Evolutionary conservation across 352 stramenopile genomes (phyloP), one percentile per base, ranked within the genome.

Genomic region (Phytophthora parvispora): DNA sequence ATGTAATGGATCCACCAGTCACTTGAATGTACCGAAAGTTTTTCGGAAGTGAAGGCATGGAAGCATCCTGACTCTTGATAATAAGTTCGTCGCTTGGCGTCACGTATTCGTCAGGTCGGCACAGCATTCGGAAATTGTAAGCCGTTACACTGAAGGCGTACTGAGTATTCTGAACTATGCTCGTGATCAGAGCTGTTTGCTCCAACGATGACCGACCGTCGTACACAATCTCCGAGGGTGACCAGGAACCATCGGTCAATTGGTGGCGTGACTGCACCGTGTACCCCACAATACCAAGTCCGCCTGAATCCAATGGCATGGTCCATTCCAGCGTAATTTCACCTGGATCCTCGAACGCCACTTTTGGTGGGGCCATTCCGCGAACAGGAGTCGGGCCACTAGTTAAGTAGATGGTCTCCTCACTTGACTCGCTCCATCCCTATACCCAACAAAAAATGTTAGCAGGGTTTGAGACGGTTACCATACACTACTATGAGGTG

Each of bases 61-160:
- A 77, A 0, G 56, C 75, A 28, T 80, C 74, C 28, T 75, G 62
- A 0, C 77, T 91, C 4, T 42, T 81, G 1, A 87, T 47, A 13
- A 72, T 12, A 18, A 91, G 70, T 18, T 84, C 70, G 0, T 79
- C 69, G 24, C 79, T 67, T 27, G 60, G 63, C 0, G 54, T 48
- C 9, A 67, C 57, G 18, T 74, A 62, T 48, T 85, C 71, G 7
- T 67, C 71, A 0, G 64, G 28, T 43, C 65, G 52, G 28, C 83
- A 91, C 9, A 83, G 47, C 0, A 79, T 85, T 3, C 72, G 74
- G 6, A 81, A 86, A 43, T 88, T 91, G 34, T 82, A 82, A 2
- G 75, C 72, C 6, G 43, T 60, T 1, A 90, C 65, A 6, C 67
- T 81, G 54, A 91, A 87, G 8, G 58, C 78, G 47, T 91, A 91